These are phyloP conservation scores for Ceratocystis albifundus DNA, from an alignment of 2,329 filamentous ascomycete species.

Conservation along the genomic window DNA sequence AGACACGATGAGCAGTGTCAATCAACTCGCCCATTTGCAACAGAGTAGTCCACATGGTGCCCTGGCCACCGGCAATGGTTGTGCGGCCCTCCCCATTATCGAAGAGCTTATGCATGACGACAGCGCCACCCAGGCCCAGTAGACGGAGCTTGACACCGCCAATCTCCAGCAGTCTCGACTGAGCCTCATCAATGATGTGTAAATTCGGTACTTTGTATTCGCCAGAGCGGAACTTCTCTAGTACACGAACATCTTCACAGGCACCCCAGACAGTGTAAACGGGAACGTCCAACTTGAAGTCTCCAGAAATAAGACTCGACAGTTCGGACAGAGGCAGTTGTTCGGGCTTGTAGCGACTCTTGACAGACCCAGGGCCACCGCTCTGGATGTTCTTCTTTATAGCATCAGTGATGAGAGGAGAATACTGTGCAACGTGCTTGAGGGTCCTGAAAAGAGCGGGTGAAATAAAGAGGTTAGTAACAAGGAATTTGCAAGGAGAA, in stretches of 20 bases:
- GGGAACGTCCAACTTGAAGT: conserved; percentile 83
- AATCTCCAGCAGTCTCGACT: conserved; percentile 86
- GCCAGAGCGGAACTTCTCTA: conserved; percentile 93
- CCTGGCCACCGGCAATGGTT: conserved; percentile 94
- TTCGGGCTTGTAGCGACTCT: conserved; percentile 67
- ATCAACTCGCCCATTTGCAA: conserved; percentile 97
- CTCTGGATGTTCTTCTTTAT: conserved; percentile 56
- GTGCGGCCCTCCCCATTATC: conserved; percentile 97
- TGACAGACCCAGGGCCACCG: conserved; percentile 64
- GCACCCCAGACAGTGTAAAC: conserved; percentile 99
- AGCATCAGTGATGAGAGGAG: conserved; percentile 74
- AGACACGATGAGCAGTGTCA: conserved; percentile 94
- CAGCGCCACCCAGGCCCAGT: conserved; percentile 83
- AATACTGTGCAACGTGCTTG: conserved; percentile 98
- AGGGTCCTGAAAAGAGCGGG: conserved; percentile 54
- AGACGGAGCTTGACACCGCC: conserved; percentile 93
- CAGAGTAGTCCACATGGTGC: conserved; percentile 98
- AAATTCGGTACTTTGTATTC: conserved; percentile 98
- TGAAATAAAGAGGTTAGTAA: conserved; percentile 20
- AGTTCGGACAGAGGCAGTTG: conserved; percentile 89
- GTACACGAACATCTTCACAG: conserved; percentile 91
- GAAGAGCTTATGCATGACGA: conserved; percentile 99
- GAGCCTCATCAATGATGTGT: conserved; percentile 96
- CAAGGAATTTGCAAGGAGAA: not conserved
- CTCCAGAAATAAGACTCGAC: conserved; percentile 74